A percentile compares a stretch with the other conserved stretches of the same genome.
These are phyloP conservation scores for Spathaspora girioi DNA, from an alignment of 805 yeast species.

Conservation along the genomic window DNA sequence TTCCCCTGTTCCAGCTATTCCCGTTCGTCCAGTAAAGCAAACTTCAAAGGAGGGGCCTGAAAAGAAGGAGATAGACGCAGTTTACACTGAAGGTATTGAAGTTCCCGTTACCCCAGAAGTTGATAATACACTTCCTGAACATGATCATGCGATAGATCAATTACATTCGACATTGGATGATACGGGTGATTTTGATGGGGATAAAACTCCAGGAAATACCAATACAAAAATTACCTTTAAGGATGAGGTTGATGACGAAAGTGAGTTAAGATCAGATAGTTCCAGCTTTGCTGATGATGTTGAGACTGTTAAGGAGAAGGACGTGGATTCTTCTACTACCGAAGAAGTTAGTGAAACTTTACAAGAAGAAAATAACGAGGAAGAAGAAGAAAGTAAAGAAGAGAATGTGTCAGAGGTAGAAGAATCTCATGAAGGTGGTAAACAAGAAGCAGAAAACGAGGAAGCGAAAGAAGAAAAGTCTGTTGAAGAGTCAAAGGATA, in stretches of 20 bases:
- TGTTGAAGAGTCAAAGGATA: neutral
- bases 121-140: neutral
- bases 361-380: neutral
- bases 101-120: neutral
- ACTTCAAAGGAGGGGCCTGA: neutral
- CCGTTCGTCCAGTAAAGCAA: neutral
- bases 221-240: slow-evolving; percentile 26
- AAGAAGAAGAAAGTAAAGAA: neutral
- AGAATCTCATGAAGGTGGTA: neutral
- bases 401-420: neutral
- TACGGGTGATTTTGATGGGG: slow-evolving; percentile 18
- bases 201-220: slow-evolving; percentile 29
- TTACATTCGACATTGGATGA: slow-evolving; percentile 2
- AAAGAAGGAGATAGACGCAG: neutral
- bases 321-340: slow-evolving; percentile 5
- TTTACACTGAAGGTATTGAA: neutral
- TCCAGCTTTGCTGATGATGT: slow-evolving; percentile 29
- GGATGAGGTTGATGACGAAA: slow-evolving; percentile 18
- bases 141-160: neutral
- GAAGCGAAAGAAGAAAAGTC: neutral
- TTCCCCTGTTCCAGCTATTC: neutral
- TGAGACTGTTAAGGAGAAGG: slow-evolving; percentile 27
- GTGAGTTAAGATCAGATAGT: slow-evolving; percentile 11
- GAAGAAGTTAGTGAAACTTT: neutral
- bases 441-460: neutral